Conservation (phyloP, 1,139 yeast genomes). For the Geotrichum carabidarum region DNA sequence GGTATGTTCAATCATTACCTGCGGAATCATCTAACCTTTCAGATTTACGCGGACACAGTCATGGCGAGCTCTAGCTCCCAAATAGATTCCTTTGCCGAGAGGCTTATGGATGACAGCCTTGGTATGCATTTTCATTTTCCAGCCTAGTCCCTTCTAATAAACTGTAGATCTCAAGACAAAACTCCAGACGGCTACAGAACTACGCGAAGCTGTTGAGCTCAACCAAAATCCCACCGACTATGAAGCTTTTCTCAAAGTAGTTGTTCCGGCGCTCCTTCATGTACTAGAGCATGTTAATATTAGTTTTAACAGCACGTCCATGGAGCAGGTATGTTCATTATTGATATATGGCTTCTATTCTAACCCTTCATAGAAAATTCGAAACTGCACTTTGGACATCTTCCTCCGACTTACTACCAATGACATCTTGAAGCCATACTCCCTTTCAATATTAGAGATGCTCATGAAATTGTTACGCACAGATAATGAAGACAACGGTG, state of each 20-base stretch:
- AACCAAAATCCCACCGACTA: slow-evolving; percentile 77
- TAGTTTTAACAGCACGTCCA: slow-evolving; percentile 44
- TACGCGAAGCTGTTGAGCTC: slow-evolving; percentile 79
- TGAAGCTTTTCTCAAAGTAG: slow-evolving; percentile 41
- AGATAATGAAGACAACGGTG: slow-evolving; percentile 96
- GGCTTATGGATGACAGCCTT: slow-evolving; percentile 22
- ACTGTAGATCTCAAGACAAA: slow-evolving; percentile 52
- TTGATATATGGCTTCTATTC: not conserved
- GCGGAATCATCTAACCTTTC: not conserved
- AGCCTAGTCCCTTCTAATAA: slow-evolving; percentile 16
- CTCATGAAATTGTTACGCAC: slow-evolving; percentile 56
- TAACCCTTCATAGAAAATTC: slow-evolving; percentile 41
- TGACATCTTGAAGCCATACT: slow-evolving; percentile 72
- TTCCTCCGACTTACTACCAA: slow-evolving; percentile 78
- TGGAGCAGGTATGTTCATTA: slow-evolving; percentile 32
- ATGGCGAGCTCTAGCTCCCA: slow-evolving; percentile 19
- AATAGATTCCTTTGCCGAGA: slow-evolving; percentile 23
- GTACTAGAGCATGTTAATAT: slow-evolving; percentile 65
- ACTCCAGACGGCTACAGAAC: slow-evolving; percentile 67
- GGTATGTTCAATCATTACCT: not conserved
- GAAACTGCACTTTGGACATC: slow-evolving; percentile 73
- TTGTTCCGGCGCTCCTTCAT: slow-evolving; percentile 34
- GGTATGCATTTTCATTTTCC: slow-evolving; percentile 19
- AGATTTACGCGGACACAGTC: slow-evolving; percentile 8
- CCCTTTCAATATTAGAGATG: slow-evolving; percentile 55